Evolutionary conservation across 1,284 basidiomycete genomes (phyloP), one percentile per base, ranked within the genome.

Genomic region (Malassezia equina): DNA sequence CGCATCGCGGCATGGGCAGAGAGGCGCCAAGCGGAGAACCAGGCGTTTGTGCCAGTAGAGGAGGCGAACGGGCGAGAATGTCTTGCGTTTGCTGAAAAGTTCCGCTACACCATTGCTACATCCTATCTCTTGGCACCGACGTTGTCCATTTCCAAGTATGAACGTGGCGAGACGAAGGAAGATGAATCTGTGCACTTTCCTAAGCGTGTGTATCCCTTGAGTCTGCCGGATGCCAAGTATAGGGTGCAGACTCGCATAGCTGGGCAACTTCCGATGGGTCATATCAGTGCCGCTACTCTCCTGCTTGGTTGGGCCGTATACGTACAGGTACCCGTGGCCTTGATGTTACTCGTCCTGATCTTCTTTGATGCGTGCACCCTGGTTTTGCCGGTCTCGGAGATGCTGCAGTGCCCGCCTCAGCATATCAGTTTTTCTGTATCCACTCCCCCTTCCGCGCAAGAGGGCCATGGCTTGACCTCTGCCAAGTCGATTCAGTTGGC

Each of bases 101-200:
- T 73, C 63, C 70, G 69, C 42, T 66, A 67, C 34, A 49, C 55
- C 44, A 58, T 73, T 46, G 70, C 66, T 52, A 69, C 71, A 4
- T 71, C 69, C 6, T 70, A 66, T 50, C 63, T 73, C 19, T 62
- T 73, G 28, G 68, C 67, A 2, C 55, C 66, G 5, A 64, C 55
- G 32, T 61, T 73, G 24, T 70, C 69, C 17, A 71, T 73, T 34
- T 71, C 68, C 11, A 64, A 66, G 49, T 73, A 72, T 59, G 68
- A 64, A 17, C 46, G 21, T 24, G 24, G 24, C 13, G 27, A 43
- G 13, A 43, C 41, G 41, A n/a, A n/a, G 17, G 33, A 13, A 13
- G 36, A 21, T 8, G 11, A 39, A 19, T 7, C 36, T 8, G 19
- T 39, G 19, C 19, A 4, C 6, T 21, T 5, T 19, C 36, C 36